Percentiles rank a stretch among this genome's conserved stretches.
These are phyloP conservation scores for Tulasnella sp. DNA, from an alignment of 768 basidiomycete species.

Conservation along the genomic window DNA sequence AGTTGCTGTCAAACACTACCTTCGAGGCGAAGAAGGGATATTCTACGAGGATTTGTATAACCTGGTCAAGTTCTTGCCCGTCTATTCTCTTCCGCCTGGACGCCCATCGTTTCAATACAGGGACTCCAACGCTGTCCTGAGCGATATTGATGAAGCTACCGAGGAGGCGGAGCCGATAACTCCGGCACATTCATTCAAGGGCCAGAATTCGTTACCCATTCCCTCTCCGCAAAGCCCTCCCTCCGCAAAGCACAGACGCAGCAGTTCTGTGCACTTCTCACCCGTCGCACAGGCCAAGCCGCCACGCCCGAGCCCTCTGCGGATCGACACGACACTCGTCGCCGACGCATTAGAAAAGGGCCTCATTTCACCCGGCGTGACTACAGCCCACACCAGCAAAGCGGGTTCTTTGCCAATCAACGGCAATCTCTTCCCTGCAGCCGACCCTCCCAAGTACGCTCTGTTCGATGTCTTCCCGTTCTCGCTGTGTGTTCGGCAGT, in stretches of 20 bases:
- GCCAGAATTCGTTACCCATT: not conserved
- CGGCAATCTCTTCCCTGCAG: conserved; percentile 38
- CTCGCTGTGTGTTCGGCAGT: conserved; percentile 39
- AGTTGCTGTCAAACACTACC: conserved; percentile 57
- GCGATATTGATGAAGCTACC: not conserved
- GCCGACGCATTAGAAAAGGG: conserved; percentile 1
- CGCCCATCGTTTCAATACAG: too few species aligned
- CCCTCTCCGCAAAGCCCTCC: not conserved
- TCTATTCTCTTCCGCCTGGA: conserved; percentile 23
- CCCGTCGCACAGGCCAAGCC: too few species aligned
- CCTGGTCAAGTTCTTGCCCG: conserved; percentile 40
- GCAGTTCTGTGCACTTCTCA: too few species aligned
- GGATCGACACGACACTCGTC: not conserved
- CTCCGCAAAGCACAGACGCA: not conserved
- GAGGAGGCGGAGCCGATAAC: not conserved
- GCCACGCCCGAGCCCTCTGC: not conserved
- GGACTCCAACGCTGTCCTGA: not conserved
- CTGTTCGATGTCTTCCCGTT: conserved; percentile 59
- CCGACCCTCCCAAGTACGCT: conserved; percentile 45
- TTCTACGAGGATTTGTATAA: conserved; percentile 23
- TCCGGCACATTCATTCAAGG: not conserved
- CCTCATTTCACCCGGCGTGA: not conserved
- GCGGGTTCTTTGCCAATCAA: too few species aligned
- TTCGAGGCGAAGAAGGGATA: conserved; percentile 40
- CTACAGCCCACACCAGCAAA: too few species aligned